A percentile compares a stretch with the other conserved stretches of the same genome.
These are phyloP conservation scores for Backusella morwellensis DNA, from an alignment of 192 early-diverging fungal genomes.

Conservation along the genomic window DNA sequence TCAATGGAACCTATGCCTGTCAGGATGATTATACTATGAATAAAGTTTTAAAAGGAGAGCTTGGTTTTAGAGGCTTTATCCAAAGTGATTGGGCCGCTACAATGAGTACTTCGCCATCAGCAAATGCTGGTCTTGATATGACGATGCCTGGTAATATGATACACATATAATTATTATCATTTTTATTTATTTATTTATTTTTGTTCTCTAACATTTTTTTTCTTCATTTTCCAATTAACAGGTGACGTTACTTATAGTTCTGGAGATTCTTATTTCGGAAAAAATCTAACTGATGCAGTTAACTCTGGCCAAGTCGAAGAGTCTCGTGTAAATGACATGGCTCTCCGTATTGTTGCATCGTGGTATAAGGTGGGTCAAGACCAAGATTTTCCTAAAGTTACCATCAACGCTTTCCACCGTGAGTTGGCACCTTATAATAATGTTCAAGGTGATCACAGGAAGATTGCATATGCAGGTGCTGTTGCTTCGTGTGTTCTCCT, in stretches of 20 bases:
- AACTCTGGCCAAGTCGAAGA: neutral
- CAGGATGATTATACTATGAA: conserved; percentile 42
- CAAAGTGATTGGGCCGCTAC: conserved; percentile 54
- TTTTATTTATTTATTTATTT: neutral
- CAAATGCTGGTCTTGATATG: conserved; percentile 51
- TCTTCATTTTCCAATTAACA: neutral
- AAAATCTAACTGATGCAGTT: conserved; percentile 11
- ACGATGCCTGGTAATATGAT: conserved; percentile 52
- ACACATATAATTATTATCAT: neutral
- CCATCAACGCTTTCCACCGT: neutral
- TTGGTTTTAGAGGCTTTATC: conserved; percentile 60
- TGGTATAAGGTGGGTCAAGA: conserved; percentile 15
- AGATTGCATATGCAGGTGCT: conserved; percentile 9
- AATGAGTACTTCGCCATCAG: conserved; percentile 14
- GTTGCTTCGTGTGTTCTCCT: conserved; percentile 17
- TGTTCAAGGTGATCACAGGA: conserved; percentile 15
- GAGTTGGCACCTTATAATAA: neutral
- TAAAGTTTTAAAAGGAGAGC: conserved; percentile 41
- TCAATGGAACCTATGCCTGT: conserved; percentile 55
- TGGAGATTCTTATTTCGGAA: conserved; percentile 7
- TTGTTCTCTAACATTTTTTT: neutral
- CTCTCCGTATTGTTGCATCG: conserved; percentile 10
- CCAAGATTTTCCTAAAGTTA: neutral
- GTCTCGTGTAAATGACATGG: conserved; percentile 16
- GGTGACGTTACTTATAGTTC: neutral